Percentiles rank a stretch among this genome's conserved stretches.
phyloP scores from a whole-genome alignment of 106 monocot genomes.

The Cymbidium sinense region DNA sequence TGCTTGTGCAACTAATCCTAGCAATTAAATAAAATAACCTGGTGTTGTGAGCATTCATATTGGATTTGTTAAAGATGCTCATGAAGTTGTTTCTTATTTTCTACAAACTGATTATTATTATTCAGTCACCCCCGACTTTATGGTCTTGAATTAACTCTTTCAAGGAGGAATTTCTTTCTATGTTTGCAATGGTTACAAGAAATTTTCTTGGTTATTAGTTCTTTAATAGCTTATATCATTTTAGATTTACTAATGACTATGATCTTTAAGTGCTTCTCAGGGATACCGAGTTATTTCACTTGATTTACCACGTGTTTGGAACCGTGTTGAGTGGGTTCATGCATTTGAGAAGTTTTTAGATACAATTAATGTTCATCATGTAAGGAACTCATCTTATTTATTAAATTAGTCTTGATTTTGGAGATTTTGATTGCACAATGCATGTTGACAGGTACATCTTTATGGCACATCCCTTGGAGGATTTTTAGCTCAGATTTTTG shows the following conservation, averaged over 20 bases:
- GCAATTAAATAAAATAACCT: not conserved
- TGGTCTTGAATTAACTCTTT: not conserved
- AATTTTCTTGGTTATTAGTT: not conserved
- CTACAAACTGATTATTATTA: not conserved
- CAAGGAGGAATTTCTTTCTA: too few species aligned
- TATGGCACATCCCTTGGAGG: slow-evolving; percentile 98
- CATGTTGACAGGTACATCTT: slow-evolving; percentile 65
- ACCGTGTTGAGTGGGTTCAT: slow-evolving; percentile 74
- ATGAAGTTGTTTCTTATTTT: not conserved
- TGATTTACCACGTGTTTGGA: slow-evolving; percentile 63
- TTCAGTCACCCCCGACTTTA: not conserved
- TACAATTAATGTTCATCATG: slow-evolving; percentile 57
- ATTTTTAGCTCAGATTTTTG: slow-evolving; percentile 87
- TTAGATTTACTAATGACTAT: slow-evolving; percentile 2
- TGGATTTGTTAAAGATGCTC: not conserved
- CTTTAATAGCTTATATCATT: not conserved
- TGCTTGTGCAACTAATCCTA: not conserved
- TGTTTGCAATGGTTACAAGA: not conserved
- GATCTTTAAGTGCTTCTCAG: slow-evolving; percentile 33
- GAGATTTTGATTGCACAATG: not conserved
- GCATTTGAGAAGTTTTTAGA: slow-evolving; percentile 81
- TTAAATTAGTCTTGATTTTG: not conserved
- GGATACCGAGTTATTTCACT: slow-evolving; percentile 74
- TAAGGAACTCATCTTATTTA: slow-evolving; percentile 22
- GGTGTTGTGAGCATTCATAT: not conserved